Base-by-base conservation (phyloP, 2,329 filamentous ascomycete species). In the Exophiala viscosa region DNA sequence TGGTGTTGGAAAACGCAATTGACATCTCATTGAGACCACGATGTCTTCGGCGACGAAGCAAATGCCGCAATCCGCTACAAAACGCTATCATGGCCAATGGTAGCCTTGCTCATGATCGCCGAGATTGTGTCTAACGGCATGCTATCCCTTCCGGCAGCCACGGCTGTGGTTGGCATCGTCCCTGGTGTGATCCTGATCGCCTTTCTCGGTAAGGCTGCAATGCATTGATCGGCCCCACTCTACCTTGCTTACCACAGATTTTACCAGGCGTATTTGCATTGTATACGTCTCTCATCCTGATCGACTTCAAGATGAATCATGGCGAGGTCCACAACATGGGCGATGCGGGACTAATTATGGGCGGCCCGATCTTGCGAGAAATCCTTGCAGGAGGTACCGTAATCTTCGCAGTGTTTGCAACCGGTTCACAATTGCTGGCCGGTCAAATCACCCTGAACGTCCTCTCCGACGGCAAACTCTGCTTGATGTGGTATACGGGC, bases 281-380 rank as follows among this genome's bases (percentile, higher is more conserved):
- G 1, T 80, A 77, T 59, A 79, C 76, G 0, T 72, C 71, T 20
- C 76, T 70, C 65, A 61, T 77, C 14, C 68, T 79, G 7, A 74
- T 78, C 32, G 62, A 75, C 50, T 82, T 82, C 67, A 82, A 82
- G 60, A 58, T 79, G 31, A 67, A 70, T 11, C 79, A 81, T 60
- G 74, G 75, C 1, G 71, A 80, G 54, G 78, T 82, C 2, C 80
- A 82, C 60, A 76, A 75, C 46, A 81, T 82, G 67, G 79, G 79
- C 38, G 79, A 82, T 56, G 79, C 77, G 0, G 79, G 79, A 13
- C 66, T 66, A 38, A 73, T 81, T 47, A 69, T 83, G 15, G 79
- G 81, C 49, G 80, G 80, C 2, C 73, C 71, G 1, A 52, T 76
- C 4, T 78, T 79, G 0, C 71, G 76, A 18, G 78, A 78, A 57